Percentiles rank a stretch among this genome's conserved stretches.
phyloP scores from a whole-genome alignment of 768 basidiomycete species.

The Candolleomyces eurysporus region DNA sequence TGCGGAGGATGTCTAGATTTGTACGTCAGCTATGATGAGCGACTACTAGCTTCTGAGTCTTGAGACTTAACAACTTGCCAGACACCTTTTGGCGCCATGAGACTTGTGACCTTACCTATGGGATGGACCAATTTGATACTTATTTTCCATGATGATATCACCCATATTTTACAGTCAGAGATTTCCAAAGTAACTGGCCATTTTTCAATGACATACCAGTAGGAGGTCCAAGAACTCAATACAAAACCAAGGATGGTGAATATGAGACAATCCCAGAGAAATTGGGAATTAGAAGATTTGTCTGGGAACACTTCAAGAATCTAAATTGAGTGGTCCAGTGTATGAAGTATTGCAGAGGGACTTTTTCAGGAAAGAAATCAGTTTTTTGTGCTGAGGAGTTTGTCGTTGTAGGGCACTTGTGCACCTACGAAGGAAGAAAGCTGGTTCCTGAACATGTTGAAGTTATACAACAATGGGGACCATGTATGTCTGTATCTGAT shows the following conservation, averaged over 20 bases:
- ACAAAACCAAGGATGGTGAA: constrained; percentile 18
- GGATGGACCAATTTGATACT: constrained; percentile 12
- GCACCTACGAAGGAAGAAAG: constrained; percentile 30
- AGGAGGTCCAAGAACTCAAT: constrained; percentile 27
- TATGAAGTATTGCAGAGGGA: too few relatives aligned
- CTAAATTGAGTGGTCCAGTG: too few relatives aligned
- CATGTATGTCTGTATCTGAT: too few relatives aligned
- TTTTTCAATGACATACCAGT: constrained; percentile 36
- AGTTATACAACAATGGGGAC: constrained; percentile 24
- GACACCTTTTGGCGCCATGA: constrained; percentile 7
- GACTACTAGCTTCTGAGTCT: not conserved
- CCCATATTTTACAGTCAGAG: constrained; percentile 28
- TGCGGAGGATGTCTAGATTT: too few relatives aligned
- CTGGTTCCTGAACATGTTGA: constrained; percentile 18
- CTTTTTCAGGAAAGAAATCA: too few relatives aligned
- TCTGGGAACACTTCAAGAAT: too few relatives aligned
- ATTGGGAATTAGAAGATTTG: constrained; percentile 27
- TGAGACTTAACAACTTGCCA: constrained; percentile 11
- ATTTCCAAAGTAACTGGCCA: constrained; percentile 30
- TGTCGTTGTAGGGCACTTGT: constrained; percentile 35
- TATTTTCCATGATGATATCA: constrained; percentile 11
- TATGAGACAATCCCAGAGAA: constrained; percentile 34
- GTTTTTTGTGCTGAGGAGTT: constrained; percentile 30
- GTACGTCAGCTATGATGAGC: constrained; percentile 7
- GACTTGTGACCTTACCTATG: constrained; percentile 10